Evolutionary conservation across 257 asterid species (phyloP), one percentile per base, ranked within the genome.

Genomic region (Nicotiana otophora): DNA sequence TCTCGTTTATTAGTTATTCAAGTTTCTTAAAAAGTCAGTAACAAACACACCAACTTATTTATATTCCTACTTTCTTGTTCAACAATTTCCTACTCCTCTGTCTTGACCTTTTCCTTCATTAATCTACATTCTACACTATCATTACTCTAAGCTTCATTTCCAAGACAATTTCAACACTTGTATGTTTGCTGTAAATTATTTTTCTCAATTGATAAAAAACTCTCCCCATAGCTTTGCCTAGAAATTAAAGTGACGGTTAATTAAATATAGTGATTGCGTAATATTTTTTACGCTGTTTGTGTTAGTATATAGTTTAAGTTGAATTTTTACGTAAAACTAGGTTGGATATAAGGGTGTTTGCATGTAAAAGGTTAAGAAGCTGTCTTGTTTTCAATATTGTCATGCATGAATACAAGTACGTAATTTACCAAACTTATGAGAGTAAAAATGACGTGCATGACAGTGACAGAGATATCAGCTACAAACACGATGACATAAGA

Each of bases 41-140:
- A 75, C 88, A 82, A 64, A 82, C 84, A 26, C 82, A 83, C 90
- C 91, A 65, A 83, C 84, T 61, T 34, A 53, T 42, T 5, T 58
- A 16, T n/a, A 75, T 17, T 15, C 16, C 72, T 53, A 42, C 4
- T 81, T 87, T 79, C 63, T 87, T 84, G 88, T 87, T 89, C 80
- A 86, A 69, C 94, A 10, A 84, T 85, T 82, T 58, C 67, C 55
- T 67, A 82, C 80, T 19, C 10, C 26, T 48, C 63, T 48, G 10
- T 67, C 51, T 42, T 19, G 16, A 10, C 9, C 20, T 28, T 81
- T 62, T 62, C 7, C 17, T 62, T 26, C 68, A 6, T 20, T 61
- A 53, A 53, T 53, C 57, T 53, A 51, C 16, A 58, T 55, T 15
- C 19, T 55, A n/a, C 19, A 16, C 28, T 76, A n/a, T 42, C 8